A percentile compares a stretch with the other conserved stretches of the same genome.
phyloP scores from a whole-genome alignment of 2,329 filamentous ascomycete species.

The Leptographium radiaticola region DNA sequence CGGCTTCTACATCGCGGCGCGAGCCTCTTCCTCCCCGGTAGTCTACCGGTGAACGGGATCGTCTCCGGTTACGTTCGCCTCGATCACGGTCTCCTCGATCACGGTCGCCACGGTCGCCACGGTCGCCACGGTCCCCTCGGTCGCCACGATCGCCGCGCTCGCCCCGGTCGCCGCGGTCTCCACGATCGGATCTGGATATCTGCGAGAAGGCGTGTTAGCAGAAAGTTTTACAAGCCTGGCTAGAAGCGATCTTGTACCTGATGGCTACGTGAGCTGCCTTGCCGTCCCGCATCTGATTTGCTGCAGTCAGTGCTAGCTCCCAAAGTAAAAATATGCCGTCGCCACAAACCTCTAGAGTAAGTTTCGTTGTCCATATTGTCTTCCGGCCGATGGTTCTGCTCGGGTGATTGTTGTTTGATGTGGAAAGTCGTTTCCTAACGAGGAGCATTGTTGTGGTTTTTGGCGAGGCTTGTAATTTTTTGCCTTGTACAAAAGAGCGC shows the following conservation, averaged over 20 bases:
- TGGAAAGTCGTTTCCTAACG: background rate
- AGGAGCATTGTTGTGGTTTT: background rate
- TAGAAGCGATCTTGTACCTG: slow-evolving; percentile 20
- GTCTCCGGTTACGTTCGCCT: slow-evolving; percentile 46
- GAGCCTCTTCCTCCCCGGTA: slow-evolving; percentile 50
- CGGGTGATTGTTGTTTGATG: background rate
- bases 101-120: slow-evolving; percentile 16
- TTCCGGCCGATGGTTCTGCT: background rate
- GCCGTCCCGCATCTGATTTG: slow-evolving; percentile 31
- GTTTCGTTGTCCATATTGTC: slow-evolving; percentile 11
- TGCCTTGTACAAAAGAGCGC: background rate
- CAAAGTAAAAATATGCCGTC: background rate
- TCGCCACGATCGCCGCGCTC: slow-evolving; percentile 7
- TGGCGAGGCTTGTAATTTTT: background rate
- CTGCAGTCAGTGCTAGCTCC: background rate
- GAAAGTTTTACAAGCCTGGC: background rate
- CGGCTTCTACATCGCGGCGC: slow-evolving; percentile 51
- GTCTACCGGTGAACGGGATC: slow-evolving; percentile 70
- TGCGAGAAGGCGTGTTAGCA: slow-evolving; percentile 6
- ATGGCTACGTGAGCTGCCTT: slow-evolving; percentile 41
- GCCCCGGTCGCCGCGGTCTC: background rate
- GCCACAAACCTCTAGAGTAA: slow-evolving; percentile 7
- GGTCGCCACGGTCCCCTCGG: slow-evolving; percentile 1
- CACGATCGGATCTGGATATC: slow-evolving; percentile 13
- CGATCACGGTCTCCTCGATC: slow-evolving; percentile 17